Evolutionary conservation across 306 rosid species (phyloP).

Genomic region (Carpinus fangiana): DNA sequence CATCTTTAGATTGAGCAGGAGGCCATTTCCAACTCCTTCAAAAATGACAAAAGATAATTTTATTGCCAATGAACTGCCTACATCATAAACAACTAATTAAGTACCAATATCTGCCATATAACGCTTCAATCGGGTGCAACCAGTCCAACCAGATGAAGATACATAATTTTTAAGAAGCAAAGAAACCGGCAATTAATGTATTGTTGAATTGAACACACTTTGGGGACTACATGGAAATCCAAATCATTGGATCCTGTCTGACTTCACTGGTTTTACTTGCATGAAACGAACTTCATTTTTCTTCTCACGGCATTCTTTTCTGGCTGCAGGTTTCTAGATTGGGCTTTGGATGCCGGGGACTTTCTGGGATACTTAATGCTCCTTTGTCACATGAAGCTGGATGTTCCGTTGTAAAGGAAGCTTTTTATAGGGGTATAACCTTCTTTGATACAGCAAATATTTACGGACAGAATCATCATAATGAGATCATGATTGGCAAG

Average conservation of each 20-base stretch:
- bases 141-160: too few species aligned
- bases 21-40: too few species aligned
- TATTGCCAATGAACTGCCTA: too few species aligned
- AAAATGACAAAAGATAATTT: too few species aligned
- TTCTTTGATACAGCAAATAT: constrained; percentile 70
- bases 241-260: neutral
- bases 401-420: constrained; percentile 58
- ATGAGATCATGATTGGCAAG: constrained; percentile 77
- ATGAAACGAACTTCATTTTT: neutral
- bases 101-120: too few species aligned
- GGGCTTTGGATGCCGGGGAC: constrained; percentile 82
- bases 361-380: constrained; percentile 58
- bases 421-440: constrained; percentile 60
- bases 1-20: too few species aligned
- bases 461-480: constrained; percentile 58
- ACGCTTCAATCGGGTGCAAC: too few species aligned
- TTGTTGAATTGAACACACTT: neutral
- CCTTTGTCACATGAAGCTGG: constrained; percentile 76
- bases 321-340: constrained; percentile 68
- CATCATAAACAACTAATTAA: too few species aligned
- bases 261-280: neutral
- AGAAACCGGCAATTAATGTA: too few species aligned
- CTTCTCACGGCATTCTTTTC: neutral
- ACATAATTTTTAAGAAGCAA: neutral
- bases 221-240: neutral